Percentiles rank a stretch among this genome's conserved stretches.
Evolutionary conservation across 306 rosid genomes (phyloP).

Genomic region (cucumber (Cucumis sativus)): DNA sequence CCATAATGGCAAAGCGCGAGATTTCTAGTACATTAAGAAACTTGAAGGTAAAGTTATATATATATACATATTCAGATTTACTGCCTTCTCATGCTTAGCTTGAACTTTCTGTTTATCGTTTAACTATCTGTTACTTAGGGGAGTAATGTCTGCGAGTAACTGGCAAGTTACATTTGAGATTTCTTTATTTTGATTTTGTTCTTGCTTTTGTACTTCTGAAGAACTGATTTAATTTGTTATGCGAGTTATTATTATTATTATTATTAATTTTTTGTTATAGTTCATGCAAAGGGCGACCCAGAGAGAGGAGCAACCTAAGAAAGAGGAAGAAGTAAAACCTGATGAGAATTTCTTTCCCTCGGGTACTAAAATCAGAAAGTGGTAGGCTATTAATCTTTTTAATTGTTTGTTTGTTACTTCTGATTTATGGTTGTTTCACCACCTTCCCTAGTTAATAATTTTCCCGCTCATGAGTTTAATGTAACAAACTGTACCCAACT

Average conservation of each 20-base stretch:
- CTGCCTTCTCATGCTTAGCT: neutral
- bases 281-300: constrained; percentile 82
- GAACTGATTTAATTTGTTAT: neutral
- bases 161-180: neutral
- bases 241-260: neutral
- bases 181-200: constrained; percentile 4
- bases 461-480: neutral
- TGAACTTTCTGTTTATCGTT: neutral
- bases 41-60: constrained; percentile 47
- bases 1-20: constrained; percentile 59
- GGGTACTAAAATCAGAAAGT: constrained; percentile 24
- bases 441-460: neutral
- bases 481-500: neutral
- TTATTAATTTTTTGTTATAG: constrained; percentile 13
- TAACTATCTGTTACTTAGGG: too few species aligned
- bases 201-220: neutral
- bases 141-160: too few species aligned
- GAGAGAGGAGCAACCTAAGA: constrained; percentile 47
- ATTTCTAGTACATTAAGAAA: constrained; percentile 61
- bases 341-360: constrained; percentile 29
- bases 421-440: neutral
- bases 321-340: constrained; percentile 48
- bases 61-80: neutral
- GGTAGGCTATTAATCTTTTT: constrained; percentile 27
- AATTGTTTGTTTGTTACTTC: neutral